phyloP scores from a whole-genome alignment of 2,329 filamentous ascomycete genomes.

The Fusarium sp. region DNA sequence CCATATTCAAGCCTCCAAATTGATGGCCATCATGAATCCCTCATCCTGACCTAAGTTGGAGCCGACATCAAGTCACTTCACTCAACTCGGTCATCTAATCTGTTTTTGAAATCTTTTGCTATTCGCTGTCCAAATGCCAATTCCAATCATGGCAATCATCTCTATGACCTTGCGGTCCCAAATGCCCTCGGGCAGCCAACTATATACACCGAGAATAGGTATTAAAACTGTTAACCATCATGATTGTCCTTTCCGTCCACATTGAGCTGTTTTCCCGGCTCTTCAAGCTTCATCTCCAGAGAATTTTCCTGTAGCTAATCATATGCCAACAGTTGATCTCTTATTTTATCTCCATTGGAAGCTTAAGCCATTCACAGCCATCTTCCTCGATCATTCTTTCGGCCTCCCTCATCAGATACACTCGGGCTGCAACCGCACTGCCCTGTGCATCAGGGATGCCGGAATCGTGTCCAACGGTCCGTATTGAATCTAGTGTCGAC shows the following conservation, averaged over 20 bases:
- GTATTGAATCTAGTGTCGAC: constrained; percentile 14
- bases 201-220: constrained; percentile 46
- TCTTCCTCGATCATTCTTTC: constrained; percentile 4
- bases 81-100: neutral
- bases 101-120: neutral
- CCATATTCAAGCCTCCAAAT: neutral
- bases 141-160: constrained; percentile 28
- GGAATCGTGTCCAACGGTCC: neutral
- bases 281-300: neutral
- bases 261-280: neutral
- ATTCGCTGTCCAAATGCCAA: constrained; percentile 39
- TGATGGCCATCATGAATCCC: neutral
- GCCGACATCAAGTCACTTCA: neutral
- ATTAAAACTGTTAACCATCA: constrained; percentile 46
- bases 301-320: neutral
- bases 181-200: constrained; percentile 34
- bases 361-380: neutral
- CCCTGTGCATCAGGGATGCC: constrained; percentile 1
- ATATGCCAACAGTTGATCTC: neutral
- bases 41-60: constrained; percentile 7
- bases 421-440: neutral
- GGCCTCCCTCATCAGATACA: constrained; percentile 21
- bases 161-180: constrained; percentile 35
- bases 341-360: neutral
- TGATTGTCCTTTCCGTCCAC: constrained; percentile 25